phyloP scores from a whole-genome alignment of 805 yeast species.

The Candida namnaoensis region DNA sequence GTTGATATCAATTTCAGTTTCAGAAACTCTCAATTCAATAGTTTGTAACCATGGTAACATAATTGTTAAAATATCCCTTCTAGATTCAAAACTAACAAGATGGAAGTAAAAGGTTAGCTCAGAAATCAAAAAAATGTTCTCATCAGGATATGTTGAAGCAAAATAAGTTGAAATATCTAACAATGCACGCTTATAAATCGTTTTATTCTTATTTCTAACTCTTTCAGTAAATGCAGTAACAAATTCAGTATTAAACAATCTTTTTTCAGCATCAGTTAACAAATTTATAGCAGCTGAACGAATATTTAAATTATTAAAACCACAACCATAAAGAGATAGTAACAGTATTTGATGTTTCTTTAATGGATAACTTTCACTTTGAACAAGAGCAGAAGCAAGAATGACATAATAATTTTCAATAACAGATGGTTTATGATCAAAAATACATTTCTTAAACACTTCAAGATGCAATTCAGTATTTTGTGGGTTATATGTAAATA shows the following conservation, averaged over 20 bases:
- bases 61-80: constrained; percentile 74
- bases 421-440: constrained; percentile 40
- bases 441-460: constrained; percentile 66
- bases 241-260: constrained; percentile 43
- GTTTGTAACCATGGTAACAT: constrained; percentile 90
- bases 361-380: constrained; percentile 37
- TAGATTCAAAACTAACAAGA: constrained; percentile 44
- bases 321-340: constrained; percentile 69
- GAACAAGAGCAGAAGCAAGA: constrained; percentile 55
- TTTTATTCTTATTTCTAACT: constrained; percentile 65
- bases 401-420: constrained; percentile 65
- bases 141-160: constrained; percentile 53
- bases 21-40: constrained; percentile 47
- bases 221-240: constrained; percentile 58
- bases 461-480: constrained; percentile 43
- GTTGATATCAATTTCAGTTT: constrained; percentile 29
- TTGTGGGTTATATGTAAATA: constrained; percentile 52
- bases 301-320: constrained; percentile 60
- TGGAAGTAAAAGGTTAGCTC: constrained; percentile 64
- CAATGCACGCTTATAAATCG: constrained; percentile 81
- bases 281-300: constrained; percentile 67
- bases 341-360: constrained; percentile 63
- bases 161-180: constrained; percentile 70
- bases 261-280: constrained; percentile 57
- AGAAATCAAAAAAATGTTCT: constrained; percentile 55